Evolutionary conservation across 169 alveolate species (phyloP), one percentile per base, ranked within the genome.

Genomic region (Cryptosporidium viatorum): DNA sequence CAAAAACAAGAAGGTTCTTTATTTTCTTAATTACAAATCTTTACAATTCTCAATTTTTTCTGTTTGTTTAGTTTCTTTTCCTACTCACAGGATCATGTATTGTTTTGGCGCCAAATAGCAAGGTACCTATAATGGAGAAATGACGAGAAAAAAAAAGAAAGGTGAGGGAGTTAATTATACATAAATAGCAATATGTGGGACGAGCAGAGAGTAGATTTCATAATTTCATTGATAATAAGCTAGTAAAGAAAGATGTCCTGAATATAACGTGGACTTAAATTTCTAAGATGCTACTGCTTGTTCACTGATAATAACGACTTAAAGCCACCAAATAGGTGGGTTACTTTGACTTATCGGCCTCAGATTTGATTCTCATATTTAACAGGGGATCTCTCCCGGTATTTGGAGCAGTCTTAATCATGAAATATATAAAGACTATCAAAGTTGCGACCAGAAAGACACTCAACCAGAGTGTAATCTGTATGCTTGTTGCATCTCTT

Each of bases 321-420:
- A 37, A 55, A 26, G 18, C n/a, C 6, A 21, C 7, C 67, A 9
- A 10, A 6, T 48, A n/a, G n/a, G 21, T 26, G 37, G 31, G 1
- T 29, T 41, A 80, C 69, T 80, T 80, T 39, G 89, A 60, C 35
- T 80, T 80, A 62, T 80, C 89, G 0, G 75, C 43, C 70, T 80
- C 89, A 9, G 89, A 80, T n/a, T 43, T 59, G 35, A 80, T 80
- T 43, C 89, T 59, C 89, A 80, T 80, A 62, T 80, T 80, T 18
- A 80, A 48, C 69, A 80, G 35, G 7, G 89, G 89, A 31, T 80
- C 89, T 62, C 75, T 55, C 21, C 80, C 89, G 18, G 89, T 80
- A 48, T 80, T 80, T 60, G 89, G 89, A 23, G 89, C 71, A 21
- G 89, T 80, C n/a, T 35, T 62, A 43, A 80, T 80, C 89, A 80